These are phyloP conservation scores for Cercospora beticola DNA, from an alignment of 2,329 filamentous ascomycete genomes.

Conservation along the genomic window DNA sequence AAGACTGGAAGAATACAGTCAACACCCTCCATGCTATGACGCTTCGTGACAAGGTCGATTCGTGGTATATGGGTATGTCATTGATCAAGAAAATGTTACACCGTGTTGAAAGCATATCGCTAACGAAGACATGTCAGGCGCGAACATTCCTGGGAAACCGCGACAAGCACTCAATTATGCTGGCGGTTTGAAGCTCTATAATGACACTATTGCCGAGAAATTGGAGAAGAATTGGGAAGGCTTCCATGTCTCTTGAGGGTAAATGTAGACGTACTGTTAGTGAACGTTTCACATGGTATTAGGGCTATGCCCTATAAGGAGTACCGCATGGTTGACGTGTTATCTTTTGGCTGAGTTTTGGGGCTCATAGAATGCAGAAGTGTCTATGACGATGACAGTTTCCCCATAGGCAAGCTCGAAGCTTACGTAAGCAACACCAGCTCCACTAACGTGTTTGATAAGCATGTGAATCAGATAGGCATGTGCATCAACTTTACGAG, in stretches of 20 bases:
- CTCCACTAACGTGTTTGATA: too few relatives aligned
- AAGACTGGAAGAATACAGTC: conserved; percentile 42
- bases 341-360: neutral
- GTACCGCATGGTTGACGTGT: neutral
- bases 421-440: neutral
- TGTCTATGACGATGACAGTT: neutral
- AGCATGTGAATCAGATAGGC: too few relatives aligned
- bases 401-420: neutral
- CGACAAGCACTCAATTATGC: conserved; percentile 46
- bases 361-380: neutral
- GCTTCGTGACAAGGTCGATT: conserved; percentile 43
- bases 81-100: neutral
- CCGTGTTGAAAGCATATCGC: neutral
- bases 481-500: too few relatives aligned
- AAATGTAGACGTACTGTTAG: neutral
- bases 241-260: conserved; percentile 17
- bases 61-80: conserved; percentile 41
- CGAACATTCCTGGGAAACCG: conserved; percentile 47
- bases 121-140: conserved; percentile 23
- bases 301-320: neutral
- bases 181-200: conserved; percentile 41
- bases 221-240: conserved; percentile 38
- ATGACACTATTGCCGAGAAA: conserved; percentile 40
- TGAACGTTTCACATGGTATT: neutral
- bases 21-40: conserved; percentile 44